Conservation (phyloP, 2,329 filamentous ascomycete genomes). For the Bipolaris bicolor region DNA sequence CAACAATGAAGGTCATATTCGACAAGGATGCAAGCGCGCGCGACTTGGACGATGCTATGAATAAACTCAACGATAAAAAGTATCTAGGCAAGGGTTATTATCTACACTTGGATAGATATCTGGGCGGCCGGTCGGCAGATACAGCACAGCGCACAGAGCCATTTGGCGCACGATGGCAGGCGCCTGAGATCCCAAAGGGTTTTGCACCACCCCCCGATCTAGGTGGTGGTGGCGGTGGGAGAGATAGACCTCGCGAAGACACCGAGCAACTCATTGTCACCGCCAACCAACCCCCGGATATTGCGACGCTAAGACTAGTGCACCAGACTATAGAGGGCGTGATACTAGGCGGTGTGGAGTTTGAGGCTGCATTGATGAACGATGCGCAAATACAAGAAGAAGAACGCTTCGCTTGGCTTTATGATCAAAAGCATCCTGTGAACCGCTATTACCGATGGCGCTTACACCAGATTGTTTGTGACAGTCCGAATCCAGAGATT, state of each 20-base stretch:
- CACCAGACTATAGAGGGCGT: conserved; percentile 86
- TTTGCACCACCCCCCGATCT: conserved; percentile 39
- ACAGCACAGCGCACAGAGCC: conserved; percentile 34
- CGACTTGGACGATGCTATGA: conserved; percentile 42
- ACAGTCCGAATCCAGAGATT: conserved; percentile 32
- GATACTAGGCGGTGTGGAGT: conserved; percentile 79
- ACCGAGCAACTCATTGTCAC: conserved; percentile 40
- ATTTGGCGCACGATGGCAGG: conserved; percentile 41
- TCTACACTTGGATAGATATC: conserved; percentile 43
- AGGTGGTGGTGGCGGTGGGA: conserved; percentile 21
- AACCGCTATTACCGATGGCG: conserved; percentile 93
- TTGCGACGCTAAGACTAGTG: conserved; percentile 80
- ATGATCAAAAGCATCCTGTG: conserved; percentile 75
- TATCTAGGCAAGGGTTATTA: conserved; percentile 45
- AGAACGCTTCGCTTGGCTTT: conserved; percentile 93
- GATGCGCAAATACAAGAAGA: conserved; percentile 81
- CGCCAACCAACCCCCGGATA: conserved; percentile 74
- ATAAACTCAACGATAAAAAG: conserved; percentile 43
- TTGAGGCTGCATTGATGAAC: conserved; percentile 91
- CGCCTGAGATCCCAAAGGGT: conserved; percentile 37
- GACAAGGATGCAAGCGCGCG: conserved; percentile 37
- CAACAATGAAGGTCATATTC: conserved; percentile 42
- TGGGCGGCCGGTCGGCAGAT: conserved; percentile 31
- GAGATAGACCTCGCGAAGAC: conserved; percentile 31
- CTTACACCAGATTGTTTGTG: conserved; percentile 84